Evolutionary conservation across 2,329 filamentous ascomycete species (phyloP).

Genomic region (Tetracladium maxilliforme): DNA sequence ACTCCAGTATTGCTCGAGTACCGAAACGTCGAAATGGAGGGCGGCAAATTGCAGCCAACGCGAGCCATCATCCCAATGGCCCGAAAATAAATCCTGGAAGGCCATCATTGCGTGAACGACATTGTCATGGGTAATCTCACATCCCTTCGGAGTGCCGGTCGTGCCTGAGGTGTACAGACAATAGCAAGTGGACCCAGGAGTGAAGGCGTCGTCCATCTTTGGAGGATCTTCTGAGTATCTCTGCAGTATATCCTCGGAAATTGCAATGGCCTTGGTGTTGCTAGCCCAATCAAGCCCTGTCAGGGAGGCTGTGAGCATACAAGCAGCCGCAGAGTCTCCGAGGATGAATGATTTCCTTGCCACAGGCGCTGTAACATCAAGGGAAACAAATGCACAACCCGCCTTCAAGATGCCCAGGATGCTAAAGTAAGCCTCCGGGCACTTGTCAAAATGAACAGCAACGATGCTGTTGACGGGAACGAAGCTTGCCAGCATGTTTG

Average conservation of each 20-base stretch:
- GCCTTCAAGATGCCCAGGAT: conserved; percentile 19
- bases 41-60: conserved; percentile 89
- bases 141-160: conserved; percentile 28
- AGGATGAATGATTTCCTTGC: conserved; percentile 15
- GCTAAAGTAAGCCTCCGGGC: conserved; percentile 17
- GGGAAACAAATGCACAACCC: conserved; percentile 19
- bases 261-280: conserved; percentile 6
- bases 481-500: conserved; percentile 44
- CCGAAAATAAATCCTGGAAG: conserved; percentile 64
- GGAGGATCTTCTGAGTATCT: conserved; percentile 9
- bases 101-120: conserved; percentile 79
- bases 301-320: conserved; percentile 43
- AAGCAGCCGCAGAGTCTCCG: conserved; percentile 49
- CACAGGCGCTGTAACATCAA: conserved; percentile 20
- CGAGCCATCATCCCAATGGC: conserved; percentile 58
- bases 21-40: conserved; percentile 87
- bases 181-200: conserved; percentile 13
- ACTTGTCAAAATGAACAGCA: conserved; percentile 20
- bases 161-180: conserved; percentile 20
- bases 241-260: conserved; percentile 9
- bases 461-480: conserved; percentile 33
- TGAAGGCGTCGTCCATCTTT: conserved; percentile 7
- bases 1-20: conserved; percentile 89
- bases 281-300: conserved; percentile 4
- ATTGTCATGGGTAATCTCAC: conserved; percentile 78